Percentiles rank a stretch among this genome's conserved stretches.
These are phyloP conservation scores for Aspergillus jensenii DNA, from an alignment of 2,329 filamentous ascomycete genomes.

Conservation along the genomic window DNA sequence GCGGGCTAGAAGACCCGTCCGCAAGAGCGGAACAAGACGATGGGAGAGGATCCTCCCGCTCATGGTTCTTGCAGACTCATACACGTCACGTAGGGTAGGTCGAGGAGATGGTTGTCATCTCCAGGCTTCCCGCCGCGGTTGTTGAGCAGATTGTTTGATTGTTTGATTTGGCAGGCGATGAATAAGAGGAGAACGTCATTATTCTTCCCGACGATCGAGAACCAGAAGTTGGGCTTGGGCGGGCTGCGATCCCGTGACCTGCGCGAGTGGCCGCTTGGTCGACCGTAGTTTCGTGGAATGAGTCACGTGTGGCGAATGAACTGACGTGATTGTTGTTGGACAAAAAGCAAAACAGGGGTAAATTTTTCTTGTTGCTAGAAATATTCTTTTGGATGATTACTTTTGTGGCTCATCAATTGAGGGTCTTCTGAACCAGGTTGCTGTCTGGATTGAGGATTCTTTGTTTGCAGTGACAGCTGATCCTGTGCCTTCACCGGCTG, in stretches of 20 bases:
- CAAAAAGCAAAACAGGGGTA: conserved; percentile 8
- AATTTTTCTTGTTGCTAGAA: background rate
- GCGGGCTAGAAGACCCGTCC: conserved; percentile 60
- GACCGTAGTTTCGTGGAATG: conserved; percentile 24
- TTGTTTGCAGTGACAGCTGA: background rate
- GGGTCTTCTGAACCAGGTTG: background rate
- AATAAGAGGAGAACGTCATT: conserved; percentile 8
- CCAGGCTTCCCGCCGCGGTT: conserved; percentile 19
- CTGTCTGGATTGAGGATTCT: background rate
- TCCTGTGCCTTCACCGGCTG: background rate
- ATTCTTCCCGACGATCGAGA: background rate
- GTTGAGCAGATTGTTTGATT: conserved; percentile 7
- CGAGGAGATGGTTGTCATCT: conserved; percentile 19
- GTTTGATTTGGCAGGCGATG: conserved; percentile 4
- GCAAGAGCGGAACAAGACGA: conserved; percentile 66
- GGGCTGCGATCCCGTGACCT: conserved; percentile 30
- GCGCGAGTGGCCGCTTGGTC: conserved; percentile 31
- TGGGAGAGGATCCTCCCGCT: conserved; percentile 74
- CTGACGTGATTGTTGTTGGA: conserved; percentile 11
- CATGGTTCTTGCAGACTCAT: conserved; percentile 53
- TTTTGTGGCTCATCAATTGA: background rate
- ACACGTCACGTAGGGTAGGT: conserved; percentile 21
- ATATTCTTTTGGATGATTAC: background rate
- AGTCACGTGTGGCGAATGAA: conserved; percentile 31
- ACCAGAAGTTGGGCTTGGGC: background rate